Base-by-base conservation (phyloP, 1,284 basidiomycete genomes). In the Paramarasmius palmivorus region DNA sequence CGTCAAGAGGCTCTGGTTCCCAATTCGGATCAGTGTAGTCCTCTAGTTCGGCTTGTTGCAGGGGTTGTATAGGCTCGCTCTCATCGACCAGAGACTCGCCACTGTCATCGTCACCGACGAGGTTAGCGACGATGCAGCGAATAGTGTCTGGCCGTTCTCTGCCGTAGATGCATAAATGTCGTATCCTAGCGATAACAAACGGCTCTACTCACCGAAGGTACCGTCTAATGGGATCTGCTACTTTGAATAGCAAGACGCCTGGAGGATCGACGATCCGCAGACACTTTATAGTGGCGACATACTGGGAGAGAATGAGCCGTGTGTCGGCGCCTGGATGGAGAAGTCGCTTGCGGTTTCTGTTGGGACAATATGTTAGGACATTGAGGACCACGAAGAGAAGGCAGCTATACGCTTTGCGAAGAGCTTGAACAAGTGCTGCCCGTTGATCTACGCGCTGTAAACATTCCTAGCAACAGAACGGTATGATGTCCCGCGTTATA, bases 321-420 rank as follows among this genome's bases (percentile, higher is more conserved):
- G 97, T 99, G 59, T 95, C 94, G 1, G 95, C 94, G 7, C 95
- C 96, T 0, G 97, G 97, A 66, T 99, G 96, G 12, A 99, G 83
- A 0, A 99, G 79, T 3, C 96, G 90, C 63, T 87, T 90, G 49
- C 83, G 80, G 62, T 93, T 93, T 23, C 93, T 95, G 60, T 1
- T 36, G 14, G 8, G 10, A 49, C 7, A 54, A 34, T 8, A 41
- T 44, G 19, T 37, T 36, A 29, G 14, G 44, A 19, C 46, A 29
- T 14, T 45, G 7, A 48, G 49, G 17, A 23, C 15, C 12, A 6
- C 37, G 17, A 39, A 37, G 25, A 22, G 10, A 9, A 40, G 42
- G 19, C 2, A 42, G 12, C 66, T 85, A 56, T 57, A 92, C 89
- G 84, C 81, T 73, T 81, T 82, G 29, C 90, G 84, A 19, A 95